These are phyloP conservation scores for Hypoxylon perforatum DNA, from an alignment of 495 filamentous ascomycete genomes.

Conservation along the genomic window DNA sequence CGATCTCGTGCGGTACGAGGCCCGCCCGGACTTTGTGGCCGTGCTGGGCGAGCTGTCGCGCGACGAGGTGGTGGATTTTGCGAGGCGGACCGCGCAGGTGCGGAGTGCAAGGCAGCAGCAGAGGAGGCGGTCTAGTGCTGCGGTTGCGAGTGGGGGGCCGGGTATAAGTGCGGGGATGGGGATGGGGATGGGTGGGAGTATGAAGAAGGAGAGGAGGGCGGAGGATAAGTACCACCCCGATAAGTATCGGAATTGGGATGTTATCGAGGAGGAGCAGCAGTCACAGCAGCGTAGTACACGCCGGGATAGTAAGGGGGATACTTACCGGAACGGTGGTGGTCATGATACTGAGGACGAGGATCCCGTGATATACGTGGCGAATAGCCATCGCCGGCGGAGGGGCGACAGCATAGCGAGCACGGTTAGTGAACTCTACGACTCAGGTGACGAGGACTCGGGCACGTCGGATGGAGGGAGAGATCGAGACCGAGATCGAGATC, in stretches of 20 bases:
- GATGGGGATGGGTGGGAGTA: too few relatives aligned
- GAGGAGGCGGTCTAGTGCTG: conserved; percentile 8
- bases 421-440: conserved; percentile 43
- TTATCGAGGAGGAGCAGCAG: conserved; percentile 31
- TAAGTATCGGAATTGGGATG: conserved; percentile 43
- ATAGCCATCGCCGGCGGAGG: conserved; percentile 23
- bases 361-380: conserved; percentile 34
- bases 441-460: conserved; percentile 31
- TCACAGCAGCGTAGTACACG: conserved; percentile 3
- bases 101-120: conserved; percentile 56
- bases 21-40: conserved; percentile 73
- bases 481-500: conserved; percentile 2
- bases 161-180: too few relatives aligned
- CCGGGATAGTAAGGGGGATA: conserved; percentile 11
- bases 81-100: conserved; percentile 65
- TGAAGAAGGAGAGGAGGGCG: conserved; percentile 23
- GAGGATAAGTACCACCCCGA: conserved; percentile 41
- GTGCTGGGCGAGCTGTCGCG: conserved; percentile 70
- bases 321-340: conserved; percentile 26
- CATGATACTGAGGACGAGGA: conserved; percentile 35
- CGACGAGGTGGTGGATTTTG: conserved; percentile 70
- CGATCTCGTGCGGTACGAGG: conserved; percentile 79
- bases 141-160: conserved; percentile 7
- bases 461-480: conserved; percentile 17
- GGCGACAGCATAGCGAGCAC: conserved; percentile 38